Evolutionary conservation across 805 yeast genomes (phyloP), one percentile per base, ranked within the genome.

Genomic region (Wickerhamia fluorescens): DNA sequence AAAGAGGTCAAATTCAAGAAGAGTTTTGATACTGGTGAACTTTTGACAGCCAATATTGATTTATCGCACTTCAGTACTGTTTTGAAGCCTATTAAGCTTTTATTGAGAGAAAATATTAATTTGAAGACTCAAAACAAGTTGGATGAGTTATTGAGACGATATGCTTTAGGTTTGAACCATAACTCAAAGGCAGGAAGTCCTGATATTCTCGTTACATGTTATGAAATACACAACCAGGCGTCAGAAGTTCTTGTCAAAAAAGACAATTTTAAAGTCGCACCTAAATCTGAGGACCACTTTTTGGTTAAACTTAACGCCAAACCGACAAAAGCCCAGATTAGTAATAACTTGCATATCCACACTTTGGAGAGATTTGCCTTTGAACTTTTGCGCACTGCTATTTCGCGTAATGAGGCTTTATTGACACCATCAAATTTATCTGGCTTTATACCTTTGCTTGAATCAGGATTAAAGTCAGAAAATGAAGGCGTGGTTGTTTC

Each of bases 1-100:
- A 83, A 81, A 44, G 98, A 89, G 61, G 89, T 92, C 20, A 88
- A 86, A 50, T 78, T 75, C 40, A 85, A 84, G 47, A 86, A 86
- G 57, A 80, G 95, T 62, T 82, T 62, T 48, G 97, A 92, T 42
- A 75, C 92, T 4, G 94, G 80, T 16, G 95, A 88, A 55, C 59
- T 86, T 12, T 47, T 89, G 26, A 71, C 95, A 0, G 54, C 74
- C 10, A 74, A 75, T 45, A 70, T 89, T 20, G 61, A 71, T 10
- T 60, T 87, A 34, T 53, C 66, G 4, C 53, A 60, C 15, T 84
- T 88, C 47, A 59, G 66, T 6, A 56, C 55, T 29, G 53, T 92
- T 14, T 51, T 88, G 11, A 61, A 64, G 10, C 97, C 97, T 2
- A 61, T 92, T 21, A 78, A 77, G 44, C 56, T 70, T 13, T 53